These are phyloP conservation scores for Moricandia moricandioides DNA, from an alignment of 345 rosid species.

Conservation along the genomic window DNA sequence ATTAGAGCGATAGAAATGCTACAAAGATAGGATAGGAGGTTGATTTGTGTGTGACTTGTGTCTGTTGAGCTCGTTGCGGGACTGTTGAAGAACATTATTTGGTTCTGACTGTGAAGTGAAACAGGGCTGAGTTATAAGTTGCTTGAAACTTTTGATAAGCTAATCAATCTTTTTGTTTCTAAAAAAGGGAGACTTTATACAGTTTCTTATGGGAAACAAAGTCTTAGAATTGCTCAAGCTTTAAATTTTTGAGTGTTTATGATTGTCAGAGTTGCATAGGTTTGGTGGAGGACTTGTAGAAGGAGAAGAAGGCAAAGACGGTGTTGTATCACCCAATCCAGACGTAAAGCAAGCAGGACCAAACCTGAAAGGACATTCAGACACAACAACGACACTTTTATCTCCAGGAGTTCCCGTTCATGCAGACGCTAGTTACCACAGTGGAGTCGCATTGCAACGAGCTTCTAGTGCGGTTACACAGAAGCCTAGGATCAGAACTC, in stretches of 20 bases:
- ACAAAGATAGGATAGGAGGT: neutral
- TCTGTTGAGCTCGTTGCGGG: neutral
- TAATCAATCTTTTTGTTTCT: neutral
- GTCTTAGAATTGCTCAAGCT: neutral
- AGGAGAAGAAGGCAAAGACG: constrained; percentile 49
- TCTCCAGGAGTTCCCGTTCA: constrained; percentile 51
- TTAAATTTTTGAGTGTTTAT: constrained; percentile 13
- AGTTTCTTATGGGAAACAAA: neutral
- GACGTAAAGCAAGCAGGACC: constrained; percentile 64
- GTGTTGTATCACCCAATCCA: constrained; percentile 47
- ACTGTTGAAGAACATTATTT: neutral
- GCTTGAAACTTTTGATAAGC: neutral
- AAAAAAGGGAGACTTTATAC: neutral
- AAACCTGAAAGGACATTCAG: constrained; percentile 55
- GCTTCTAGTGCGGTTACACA: constrained; percentile 60
- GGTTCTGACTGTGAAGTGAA: neutral
- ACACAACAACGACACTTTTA: constrained; percentile 41
- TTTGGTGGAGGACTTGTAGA: constrained; percentile 85
- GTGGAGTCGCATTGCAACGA: constrained; percentile 75
- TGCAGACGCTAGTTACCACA: constrained; percentile 49
- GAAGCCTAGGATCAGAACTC: constrained; percentile 78
- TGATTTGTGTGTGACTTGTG: neutral
- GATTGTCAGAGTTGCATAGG: constrained; percentile 68
- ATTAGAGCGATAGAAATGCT: too few species aligned
- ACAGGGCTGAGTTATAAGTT: neutral